phyloP scores from a whole-genome alignment of 1,284 basidiomycete species.

The Abortiporus biennis region DNA sequence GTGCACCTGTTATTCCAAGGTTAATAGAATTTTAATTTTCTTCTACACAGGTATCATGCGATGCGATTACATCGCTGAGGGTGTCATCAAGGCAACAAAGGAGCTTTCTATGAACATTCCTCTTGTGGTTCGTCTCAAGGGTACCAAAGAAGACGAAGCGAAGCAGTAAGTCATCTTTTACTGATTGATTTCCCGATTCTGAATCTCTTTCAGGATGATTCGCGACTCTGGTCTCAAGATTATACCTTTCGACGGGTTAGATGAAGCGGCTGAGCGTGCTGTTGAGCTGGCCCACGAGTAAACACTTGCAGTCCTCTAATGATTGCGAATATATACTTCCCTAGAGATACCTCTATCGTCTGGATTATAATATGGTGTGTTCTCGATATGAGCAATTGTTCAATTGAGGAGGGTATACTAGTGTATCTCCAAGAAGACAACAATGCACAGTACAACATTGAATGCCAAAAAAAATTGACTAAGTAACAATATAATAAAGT shows the following conservation, averaged over 20 bases:
- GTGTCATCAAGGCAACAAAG: conserved; percentile 96
- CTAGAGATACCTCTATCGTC: too few relatives aligned
- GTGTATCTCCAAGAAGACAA: conserved; percentile 13
- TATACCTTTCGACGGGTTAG: conserved; percentile 81
- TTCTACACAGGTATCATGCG: conserved; percentile 83
- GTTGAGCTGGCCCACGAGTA: conserved; percentile 55
- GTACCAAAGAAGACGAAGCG: conserved; percentile 94
- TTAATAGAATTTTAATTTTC: conserved; percentile 2
- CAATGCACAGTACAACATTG: too few relatives aligned
- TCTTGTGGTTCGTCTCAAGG: conserved; percentile 91
- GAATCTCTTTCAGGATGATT: conserved; percentile 64
- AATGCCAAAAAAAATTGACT: too few relatives aligned
- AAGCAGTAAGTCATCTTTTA: conserved; percentile 64
- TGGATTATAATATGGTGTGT: neutral
- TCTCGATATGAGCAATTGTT: conserved; percentile 2
- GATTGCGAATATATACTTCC: conserved; percentile 5
- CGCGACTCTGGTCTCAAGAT: conserved; percentile 90
- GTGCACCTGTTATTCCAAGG: neutral
- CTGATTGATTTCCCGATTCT: neutral
- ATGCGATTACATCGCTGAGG: conserved; percentile 95
- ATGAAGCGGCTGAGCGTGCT: conserved; percentile 83
- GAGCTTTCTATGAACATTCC: conserved; percentile 86
- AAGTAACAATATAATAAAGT: conserved; percentile 17
- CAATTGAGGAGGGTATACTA: conserved; percentile 16
- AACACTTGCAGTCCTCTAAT: too few relatives aligned